These are phyloP conservation scores for Remersonia thermophila DNA, from an alignment of 2,329 filamentous ascomycete genomes.

Conservation along the genomic window DNA sequence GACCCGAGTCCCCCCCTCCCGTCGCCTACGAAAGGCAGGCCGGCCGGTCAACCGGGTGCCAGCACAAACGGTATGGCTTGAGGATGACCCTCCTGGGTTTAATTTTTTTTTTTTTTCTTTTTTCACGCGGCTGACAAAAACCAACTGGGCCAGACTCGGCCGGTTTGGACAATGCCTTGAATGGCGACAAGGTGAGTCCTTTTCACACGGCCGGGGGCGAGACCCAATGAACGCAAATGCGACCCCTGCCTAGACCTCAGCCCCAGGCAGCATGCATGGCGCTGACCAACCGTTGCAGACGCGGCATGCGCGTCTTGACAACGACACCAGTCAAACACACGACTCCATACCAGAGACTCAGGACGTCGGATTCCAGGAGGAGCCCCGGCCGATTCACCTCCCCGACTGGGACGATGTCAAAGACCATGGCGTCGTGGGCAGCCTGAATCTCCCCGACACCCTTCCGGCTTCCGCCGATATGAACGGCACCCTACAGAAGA, in stretches of 20 bases:
- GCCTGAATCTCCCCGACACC: conserved; percentile 4
- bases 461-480: conserved; percentile 1
- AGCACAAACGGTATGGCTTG: too few species aligned
- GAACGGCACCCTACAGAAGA: conserved; percentile 13
- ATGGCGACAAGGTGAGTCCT: conserved; percentile 6
- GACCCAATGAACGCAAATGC: conserved; percentile 1
- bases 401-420: conserved; percentile 1
- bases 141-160: too few species aligned
- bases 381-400: neutral
- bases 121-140: too few species aligned
- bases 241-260: conserved; percentile 5
- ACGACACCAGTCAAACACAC: neutral
- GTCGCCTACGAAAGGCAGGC: conserved; percentile 3
- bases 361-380: neutral
- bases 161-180: neutral
- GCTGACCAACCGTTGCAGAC: conserved; percentile 15
- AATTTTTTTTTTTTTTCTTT: too few species aligned
- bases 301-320: conserved; percentile 12
- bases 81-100: too few species aligned
- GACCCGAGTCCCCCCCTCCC: neutral
- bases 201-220: conserved; percentile 7
- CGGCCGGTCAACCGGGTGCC: too few species aligned
- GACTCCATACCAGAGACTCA: conserved; percentile 5
- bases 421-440: conserved; percentile 2
- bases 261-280: conserved; percentile 15